Base-by-base conservation (phyloP, 1,284 basidiomycete species). In the Ganoderma lucidum region DNA sequence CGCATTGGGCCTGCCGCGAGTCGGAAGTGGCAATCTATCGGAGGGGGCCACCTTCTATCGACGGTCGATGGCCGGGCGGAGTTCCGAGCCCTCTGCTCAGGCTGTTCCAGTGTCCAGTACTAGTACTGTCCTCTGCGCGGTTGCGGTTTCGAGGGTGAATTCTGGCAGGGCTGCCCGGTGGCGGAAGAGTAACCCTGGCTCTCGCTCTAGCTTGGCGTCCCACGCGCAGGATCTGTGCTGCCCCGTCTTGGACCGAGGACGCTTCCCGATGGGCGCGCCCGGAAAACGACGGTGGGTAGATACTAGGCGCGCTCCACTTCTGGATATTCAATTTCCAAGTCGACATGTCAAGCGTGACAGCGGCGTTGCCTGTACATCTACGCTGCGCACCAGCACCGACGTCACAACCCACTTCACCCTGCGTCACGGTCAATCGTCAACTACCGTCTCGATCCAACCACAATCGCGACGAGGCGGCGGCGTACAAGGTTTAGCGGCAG, bases 1-100 rank as follows among this genome's bases (percentile, higher is more conserved):
- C 44, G 51, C 53, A 59, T 45, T 35, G 30, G 30, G 53, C 30
- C 10, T 39, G 37, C 41, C 63, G 32, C 30, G 51, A 51, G 53
- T 55, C 62, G 53, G 58, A 6, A n/a, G 37, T 39, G 41, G 39
- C 59, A 61, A 42, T 61, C 14, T 42, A 61, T 59, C 56, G 35
- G 39, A 56, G 39, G 59, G 23, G 59, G 12, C 0, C 14, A 35
- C 17, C 58, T 59, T 59, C 58, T 59, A 30, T 42, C 39, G 39
- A 61, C 59, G 59, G 23, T 42, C 28, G 23, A 44, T 23, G 39
- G 23, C 56, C 19, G 32, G 58, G n/a, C 4, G 32, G 32, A 1
- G 35, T 37, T 58, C 35, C 3, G 6, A 8, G 19, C 51, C 30
- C n/a, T 51, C 23, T 17, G 3, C n/a, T 23, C 48, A 8, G 1